Evolutionary conservation across 192 early-diverging fungal genomes (phyloP).

Genomic region (Gonapodya sp.): DNA sequence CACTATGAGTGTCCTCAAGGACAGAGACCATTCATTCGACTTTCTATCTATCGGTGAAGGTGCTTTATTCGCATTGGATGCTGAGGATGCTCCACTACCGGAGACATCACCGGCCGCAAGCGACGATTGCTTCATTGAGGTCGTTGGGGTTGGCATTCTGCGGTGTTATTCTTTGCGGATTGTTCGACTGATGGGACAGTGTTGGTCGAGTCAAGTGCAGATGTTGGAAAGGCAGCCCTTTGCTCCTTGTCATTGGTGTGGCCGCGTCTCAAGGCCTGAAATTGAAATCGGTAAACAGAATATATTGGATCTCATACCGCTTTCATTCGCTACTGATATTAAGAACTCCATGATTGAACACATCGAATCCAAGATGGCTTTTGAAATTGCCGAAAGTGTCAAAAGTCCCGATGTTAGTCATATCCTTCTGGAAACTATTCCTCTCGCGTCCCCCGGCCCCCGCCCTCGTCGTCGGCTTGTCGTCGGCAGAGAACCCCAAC

Average conservation of each 20-base stretch:
- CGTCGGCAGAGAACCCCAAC: neutral
- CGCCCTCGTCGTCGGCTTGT: neutral
- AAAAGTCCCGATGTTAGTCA: neutral
- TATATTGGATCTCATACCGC: neutral
- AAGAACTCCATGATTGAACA: neutral
- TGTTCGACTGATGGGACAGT: neutral
- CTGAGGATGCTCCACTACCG: neutral
- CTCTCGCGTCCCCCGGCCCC: neutral
- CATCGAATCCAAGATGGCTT: neutral
- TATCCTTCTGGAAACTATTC: neutral
- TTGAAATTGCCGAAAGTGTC: neutral
- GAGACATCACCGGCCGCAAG: neutral
- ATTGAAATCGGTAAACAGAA: neutral
- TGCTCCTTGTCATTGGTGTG: too few relatives aligned
- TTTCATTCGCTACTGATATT: neutral
- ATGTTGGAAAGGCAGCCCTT: too few relatives aligned
- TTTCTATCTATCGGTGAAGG: neutral
- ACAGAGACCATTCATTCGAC: neutral
- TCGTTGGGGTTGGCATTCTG: neutral
- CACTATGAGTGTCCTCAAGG: constrained; percentile 1
- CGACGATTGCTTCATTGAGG: neutral
- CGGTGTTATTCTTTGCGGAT: neutral
- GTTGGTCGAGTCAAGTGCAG: too few relatives aligned
- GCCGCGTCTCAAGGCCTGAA: too few relatives aligned
- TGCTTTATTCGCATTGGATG: neutral